Base-by-base conservation (phyloP, 805 yeast species). In the Wickerhamomyces tratensis region DNA sequence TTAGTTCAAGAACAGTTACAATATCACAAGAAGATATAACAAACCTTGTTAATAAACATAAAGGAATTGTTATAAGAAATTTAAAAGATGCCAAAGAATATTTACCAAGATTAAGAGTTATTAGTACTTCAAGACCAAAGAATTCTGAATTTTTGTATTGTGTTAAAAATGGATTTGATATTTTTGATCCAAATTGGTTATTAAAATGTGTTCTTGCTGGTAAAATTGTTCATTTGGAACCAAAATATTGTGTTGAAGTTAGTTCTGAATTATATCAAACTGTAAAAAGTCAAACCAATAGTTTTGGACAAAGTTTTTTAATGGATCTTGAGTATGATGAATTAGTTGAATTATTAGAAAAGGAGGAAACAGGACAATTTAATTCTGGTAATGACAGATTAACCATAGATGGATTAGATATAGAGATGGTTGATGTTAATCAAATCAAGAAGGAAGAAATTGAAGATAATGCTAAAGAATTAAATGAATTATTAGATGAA, bases 151-250 rank as follows among this genome's bases (percentile, higher is more conserved):
- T 11, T 31, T 3, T 8, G 6, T 31, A 31, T 13, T 9, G 13
- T 11, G 13, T 6, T 6, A 58, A 63, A n/a, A 44, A 58, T 14
- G 83, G 83, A 0, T 74, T 70, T 49, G 85, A 81, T 51, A 65
- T 91, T 0, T 54, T 87, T 7, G 69, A 61, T 41, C 87, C 94
- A 1, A 57, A 62, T 30, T 91, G 96, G 95, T 56, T 86, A 6
- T 65, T 77, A 38, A 89, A 85, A 49, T 78, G 93, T 50, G 62
- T 85, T 3, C 52, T 57, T 14, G 56, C 64, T 12, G 51, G 57
- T 2, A 41, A 50, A 3, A 38, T 77, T 2, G 58, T 86, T 0
- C 70, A 69, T 2, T 49, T 83, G 7, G 95, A 85, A 49, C 83
- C 86, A 1, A 53, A 58, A 20, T 82, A 86, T 51, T 64, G 81